Percentiles rank a stretch among this genome's conserved stretches.
phyloP scores from a whole-genome alignment of 2,329 filamentous ascomycete genomes.

The Sclerotinia spermophila region DNA sequence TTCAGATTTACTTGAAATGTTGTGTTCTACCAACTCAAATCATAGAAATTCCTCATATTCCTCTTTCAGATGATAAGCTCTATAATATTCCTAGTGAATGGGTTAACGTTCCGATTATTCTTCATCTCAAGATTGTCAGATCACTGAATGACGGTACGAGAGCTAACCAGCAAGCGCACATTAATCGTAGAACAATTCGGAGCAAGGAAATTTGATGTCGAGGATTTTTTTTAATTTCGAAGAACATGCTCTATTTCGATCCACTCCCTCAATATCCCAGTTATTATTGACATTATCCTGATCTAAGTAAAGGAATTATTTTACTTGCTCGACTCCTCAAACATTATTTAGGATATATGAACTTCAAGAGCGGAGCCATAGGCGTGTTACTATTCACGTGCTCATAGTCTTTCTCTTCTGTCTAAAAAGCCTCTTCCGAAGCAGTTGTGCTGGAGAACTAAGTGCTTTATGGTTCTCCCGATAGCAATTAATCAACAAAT shows the following conservation, averaged over 20 bases:
- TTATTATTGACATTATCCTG: background rate
- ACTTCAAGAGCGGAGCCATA: background rate
- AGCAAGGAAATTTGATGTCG: background rate
- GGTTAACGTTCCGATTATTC: background rate
- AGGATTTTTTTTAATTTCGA: too few species aligned
- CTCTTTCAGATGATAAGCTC: fast-evolving
- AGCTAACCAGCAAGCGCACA: background rate
- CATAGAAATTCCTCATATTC: background rate
- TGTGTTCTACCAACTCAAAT: background rate
- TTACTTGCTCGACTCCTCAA: background rate
- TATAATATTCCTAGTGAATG: background rate
- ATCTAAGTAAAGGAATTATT: too few species aligned
- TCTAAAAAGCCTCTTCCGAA: background rate
- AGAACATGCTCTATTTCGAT: background rate
- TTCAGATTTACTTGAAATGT: background rate
- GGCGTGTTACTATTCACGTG: background rate
- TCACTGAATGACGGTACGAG: too few species aligned
- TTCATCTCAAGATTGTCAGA: background rate
- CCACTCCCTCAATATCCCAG: background rate
- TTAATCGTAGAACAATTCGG: background rate
- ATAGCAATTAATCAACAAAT: background rate
- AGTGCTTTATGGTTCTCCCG: background rate
- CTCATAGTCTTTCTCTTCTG: background rate
- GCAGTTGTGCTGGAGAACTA: background rate
- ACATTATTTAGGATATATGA: background rate